These are phyloP conservation scores for Stramenopiles sp. DNA, from an alignment of 352 stramenopile species.

Conservation along the genomic window DNA sequence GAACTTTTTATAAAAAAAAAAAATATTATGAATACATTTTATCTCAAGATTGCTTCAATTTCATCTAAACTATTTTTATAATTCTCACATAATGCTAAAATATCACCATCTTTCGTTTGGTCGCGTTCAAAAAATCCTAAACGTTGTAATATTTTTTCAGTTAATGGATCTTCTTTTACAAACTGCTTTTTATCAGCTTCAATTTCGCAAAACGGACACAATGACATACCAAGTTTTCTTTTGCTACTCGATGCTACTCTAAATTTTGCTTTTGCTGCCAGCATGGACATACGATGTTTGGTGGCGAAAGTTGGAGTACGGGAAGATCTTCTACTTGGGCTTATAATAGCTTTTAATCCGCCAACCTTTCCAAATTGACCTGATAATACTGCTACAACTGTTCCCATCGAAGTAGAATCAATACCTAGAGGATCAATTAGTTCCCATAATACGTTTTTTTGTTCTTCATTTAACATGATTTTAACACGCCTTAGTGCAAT, in stretches of 20 bases:
- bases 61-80: background rate
- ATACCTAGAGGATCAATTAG: background rate
- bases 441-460: background rate
- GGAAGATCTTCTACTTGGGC: background rate
- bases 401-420: background rate
- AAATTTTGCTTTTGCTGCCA: background rate
- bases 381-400: background rate
- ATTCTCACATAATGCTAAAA: background rate
- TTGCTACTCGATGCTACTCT: background rate
- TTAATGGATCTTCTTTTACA: background rate
- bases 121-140: background rate
- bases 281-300: background rate
- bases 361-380: background rate
- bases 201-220: background rate
- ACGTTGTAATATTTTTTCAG: background rate
- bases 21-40: too few species aligned
- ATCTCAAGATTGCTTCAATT: background rate
- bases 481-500: background rate
- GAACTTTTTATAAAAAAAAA: background rate
- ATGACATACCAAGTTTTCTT: background rate
- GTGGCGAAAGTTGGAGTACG: background rate
- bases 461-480: background rate
- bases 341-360: background rate
- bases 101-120: background rate
- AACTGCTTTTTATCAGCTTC: background rate